These are phyloP conservation scores for Boletus barrowsii DNA, from an alignment of 768 basidiomycete genomes.

Conservation along the genomic window DNA sequence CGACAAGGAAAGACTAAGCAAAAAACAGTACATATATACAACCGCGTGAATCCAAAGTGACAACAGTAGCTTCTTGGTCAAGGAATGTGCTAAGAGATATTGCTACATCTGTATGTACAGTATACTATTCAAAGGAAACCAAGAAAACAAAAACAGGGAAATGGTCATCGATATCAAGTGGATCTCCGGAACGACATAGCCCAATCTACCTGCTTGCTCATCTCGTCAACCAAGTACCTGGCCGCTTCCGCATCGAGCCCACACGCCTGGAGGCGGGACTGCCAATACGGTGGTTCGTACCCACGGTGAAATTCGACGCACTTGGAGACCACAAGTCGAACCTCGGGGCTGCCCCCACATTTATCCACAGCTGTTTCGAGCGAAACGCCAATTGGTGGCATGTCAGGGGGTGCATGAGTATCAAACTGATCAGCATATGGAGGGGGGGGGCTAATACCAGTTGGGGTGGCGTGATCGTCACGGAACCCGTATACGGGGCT, in stretches of 20 bases:
- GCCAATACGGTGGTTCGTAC: slow-evolving; percentile 30
- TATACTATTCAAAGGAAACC: background rate
- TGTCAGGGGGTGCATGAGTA: slow-evolving; percentile 8
- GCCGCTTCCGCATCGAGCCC: slow-evolving; percentile 16
- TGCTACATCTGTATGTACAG: slow-evolving; percentile 6
- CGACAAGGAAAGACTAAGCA: background rate
- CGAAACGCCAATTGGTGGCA: slow-evolving; percentile 8
- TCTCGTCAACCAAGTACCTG: slow-evolving; percentile 23
- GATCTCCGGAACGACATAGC: background rate
- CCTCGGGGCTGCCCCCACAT: slow-evolving; percentile 15
- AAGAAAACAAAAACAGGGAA: background rate
- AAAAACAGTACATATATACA: background rate
- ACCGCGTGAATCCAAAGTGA: too few species aligned
- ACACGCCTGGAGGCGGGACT: slow-evolving; percentile 20
- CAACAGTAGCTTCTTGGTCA: background rate
- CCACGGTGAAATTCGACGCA: slow-evolving; percentile 24
- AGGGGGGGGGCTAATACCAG: slow-evolving; percentile 16
- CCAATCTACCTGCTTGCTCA: slow-evolving; percentile 27
- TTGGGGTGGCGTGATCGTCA: background rate
- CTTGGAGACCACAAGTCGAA: slow-evolving; percentile 20
- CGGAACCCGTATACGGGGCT: slow-evolving; percentile 16
- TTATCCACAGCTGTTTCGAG: slow-evolving; percentile 22
- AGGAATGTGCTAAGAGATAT: background rate
- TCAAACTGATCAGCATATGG: slow-evolving; percentile 10
- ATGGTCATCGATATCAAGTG: background rate